Conservation (phyloP, 176 grass and related monocot species). For the Pontederia paniculata region DNA sequence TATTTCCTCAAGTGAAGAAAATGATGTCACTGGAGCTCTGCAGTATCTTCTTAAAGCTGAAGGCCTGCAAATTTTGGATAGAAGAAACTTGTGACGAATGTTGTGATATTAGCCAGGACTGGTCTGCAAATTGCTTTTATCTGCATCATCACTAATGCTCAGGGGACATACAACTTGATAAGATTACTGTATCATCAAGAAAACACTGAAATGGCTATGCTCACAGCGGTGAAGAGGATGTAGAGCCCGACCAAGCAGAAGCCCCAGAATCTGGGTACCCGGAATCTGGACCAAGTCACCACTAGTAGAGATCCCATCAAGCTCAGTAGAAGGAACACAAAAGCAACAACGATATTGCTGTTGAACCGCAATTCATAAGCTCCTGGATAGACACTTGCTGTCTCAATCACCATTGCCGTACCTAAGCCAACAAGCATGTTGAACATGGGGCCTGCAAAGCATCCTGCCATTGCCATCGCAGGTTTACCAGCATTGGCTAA, state of each 20-base stretch:
- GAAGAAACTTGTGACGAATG: background rate
- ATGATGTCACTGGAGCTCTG: too few relatives aligned
- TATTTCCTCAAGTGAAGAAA: too few relatives aligned
- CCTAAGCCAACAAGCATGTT: slow-evolving; percentile 91
- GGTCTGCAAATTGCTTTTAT: slow-evolving; percentile 7
- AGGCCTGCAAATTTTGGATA: background rate
- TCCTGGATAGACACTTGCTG: slow-evolving; percentile 56
- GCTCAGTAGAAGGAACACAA: slow-evolving; percentile 81
- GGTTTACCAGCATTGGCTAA: slow-evolving; percentile 62
- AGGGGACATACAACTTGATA: background rate
- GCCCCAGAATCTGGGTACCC: slow-evolving; percentile 68
- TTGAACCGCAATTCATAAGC: slow-evolving; percentile 74
- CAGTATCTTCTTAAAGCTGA: too few relatives aligned
- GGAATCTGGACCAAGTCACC: slow-evolving; percentile 68
- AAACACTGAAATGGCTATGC: slow-evolving; percentile 40
- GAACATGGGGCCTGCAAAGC: slow-evolving; percentile 94
- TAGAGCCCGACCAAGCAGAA: slow-evolving; percentile 75
- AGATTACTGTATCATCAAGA: slow-evolving; percentile 42
- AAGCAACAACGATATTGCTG: slow-evolving; percentile 69
- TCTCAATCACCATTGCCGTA: slow-evolving; percentile 63
- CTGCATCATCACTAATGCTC: background rate
- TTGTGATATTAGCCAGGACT: background rate
- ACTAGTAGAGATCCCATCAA: slow-evolving; percentile 81
- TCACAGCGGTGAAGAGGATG: slow-evolving; percentile 52
- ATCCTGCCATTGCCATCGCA: slow-evolving; percentile 74